Evolutionary conservation across 2,329 filamentous ascomycete genomes (phyloP), one percentile per base, ranked within the genome.

Genomic region (Talaromyces sp.): DNA sequence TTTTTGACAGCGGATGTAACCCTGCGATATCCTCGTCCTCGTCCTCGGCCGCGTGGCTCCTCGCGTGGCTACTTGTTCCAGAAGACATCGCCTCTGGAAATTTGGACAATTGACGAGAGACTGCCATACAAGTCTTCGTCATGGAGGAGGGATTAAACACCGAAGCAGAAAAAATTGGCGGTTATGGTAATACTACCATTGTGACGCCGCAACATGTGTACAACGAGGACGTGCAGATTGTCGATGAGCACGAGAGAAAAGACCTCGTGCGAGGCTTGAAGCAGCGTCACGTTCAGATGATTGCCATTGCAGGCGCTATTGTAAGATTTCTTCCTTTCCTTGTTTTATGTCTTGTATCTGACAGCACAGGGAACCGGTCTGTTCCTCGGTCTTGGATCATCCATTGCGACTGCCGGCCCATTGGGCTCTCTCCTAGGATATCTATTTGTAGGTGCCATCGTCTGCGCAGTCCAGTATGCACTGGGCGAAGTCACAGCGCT

Each of bases 401-500:
- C 81, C 0, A 80, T 85, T 33, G 75, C 78, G 28, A 79, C 76
- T 22, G 82, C 77, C 32, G 83, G 81, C 3, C 83, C 82, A 2
- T 72, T 83, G 0, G 81, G 81, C 25, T 76, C 83, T 22, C 72
- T 85, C 0, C 71, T 85, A 3, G 82, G 81, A 13, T 85, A 84
- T 64, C 70, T 78, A 2, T 79, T 82, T 49, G 76, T 84, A 19
- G 81, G 82, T 1, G 58, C 79, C 1, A 73, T 84, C 10, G 80
- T 82, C 1, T 82, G 79, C 63, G 75, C 78, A 4, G 81, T 84
- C 6, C 79, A 82, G 55, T 78, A 82, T 59, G 80, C 59, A n/a
- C 66, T 86, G 30, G 84, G 81, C 58, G 84, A 86, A 72, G 85
- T 86, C 80, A 80, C 80, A 58, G 79, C 83, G 5, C 84, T 83